Conservation (phyloP, 2,329 filamentous ascomycete genomes). For the Penicillium sp. region DNA sequence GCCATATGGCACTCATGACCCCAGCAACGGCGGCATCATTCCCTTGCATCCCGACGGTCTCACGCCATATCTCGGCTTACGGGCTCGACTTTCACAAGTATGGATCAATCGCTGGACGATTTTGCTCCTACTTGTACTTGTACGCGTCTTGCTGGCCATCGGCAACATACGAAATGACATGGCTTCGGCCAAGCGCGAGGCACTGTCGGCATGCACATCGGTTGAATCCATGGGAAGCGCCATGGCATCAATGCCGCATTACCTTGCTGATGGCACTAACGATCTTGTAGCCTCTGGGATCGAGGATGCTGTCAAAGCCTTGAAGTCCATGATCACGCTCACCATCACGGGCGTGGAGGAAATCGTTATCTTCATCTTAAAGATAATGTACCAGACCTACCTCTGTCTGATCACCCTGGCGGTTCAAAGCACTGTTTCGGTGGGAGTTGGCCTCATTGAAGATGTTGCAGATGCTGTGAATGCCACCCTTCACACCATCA, state of each 20-base stretch:
- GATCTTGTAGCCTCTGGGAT: constrained; percentile 76
- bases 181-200: constrained; percentile 71
- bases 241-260: constrained; percentile 98
- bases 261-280: constrained; percentile 86
- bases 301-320: constrained; percentile 72
- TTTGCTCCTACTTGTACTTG: constrained; percentile 79
- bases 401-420: constrained; percentile 84
- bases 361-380: constrained; percentile 87
- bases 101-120: constrained; percentile 99
- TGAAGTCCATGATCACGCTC: constrained; percentile 76
- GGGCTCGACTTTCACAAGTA: constrained; percentile 85
- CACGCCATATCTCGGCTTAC: constrained; percentile 89
- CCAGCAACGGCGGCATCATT: constrained; percentile 56
- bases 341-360: constrained; percentile 80
- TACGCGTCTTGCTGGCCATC: constrained; percentile 74
- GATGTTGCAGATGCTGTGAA: constrained; percentile 62
- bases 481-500: constrained; percentile 48
- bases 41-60: constrained; percentile 64
- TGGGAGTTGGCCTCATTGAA: constrained; percentile 61
- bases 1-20: constrained; percentile 41
- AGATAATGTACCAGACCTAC: constrained; percentile 86
- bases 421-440: constrained; percentile 73
- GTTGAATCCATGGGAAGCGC: constrained; percentile 91
- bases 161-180: constrained; percentile 71
- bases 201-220: constrained; percentile 82